phyloP scores from a whole-genome alignment of 2,329 filamentous ascomycete species.

The Didymella exigua region DNA sequence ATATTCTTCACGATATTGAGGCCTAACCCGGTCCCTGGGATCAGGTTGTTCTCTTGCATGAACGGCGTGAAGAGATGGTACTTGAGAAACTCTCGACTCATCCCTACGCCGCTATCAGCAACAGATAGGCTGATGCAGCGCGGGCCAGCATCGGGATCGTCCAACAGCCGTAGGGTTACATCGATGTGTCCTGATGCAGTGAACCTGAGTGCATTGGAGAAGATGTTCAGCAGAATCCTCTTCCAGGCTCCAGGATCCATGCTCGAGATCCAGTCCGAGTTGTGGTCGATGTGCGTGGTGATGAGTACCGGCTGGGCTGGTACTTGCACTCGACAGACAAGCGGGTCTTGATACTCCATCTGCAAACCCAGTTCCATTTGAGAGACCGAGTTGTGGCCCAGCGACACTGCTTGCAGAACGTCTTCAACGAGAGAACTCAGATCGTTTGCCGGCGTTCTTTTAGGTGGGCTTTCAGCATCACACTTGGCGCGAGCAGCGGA shows the following conservation, averaged over 20 bases:
- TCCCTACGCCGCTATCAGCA: constrained; percentile 32
- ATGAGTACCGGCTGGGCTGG: neutral
- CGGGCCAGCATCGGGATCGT: neutral
- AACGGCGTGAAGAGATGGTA: constrained; percentile 29
- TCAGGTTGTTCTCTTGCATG: constrained; percentile 28
- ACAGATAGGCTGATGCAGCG: constrained; percentile 40
- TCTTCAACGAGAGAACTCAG: constrained; percentile 11
- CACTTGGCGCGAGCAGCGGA: neutral
- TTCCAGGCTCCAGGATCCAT: constrained; percentile 20
- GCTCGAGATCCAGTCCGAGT: constrained; percentile 9
- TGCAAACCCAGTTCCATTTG: constrained; percentile 3
- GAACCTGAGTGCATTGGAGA: constrained; percentile 34
- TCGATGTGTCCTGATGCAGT: constrained; percentile 23
- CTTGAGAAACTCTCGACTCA: constrained; percentile 29
- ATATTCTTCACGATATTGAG: constrained; percentile 29
- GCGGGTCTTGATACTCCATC: constrained; percentile 1
- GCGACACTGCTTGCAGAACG: constrained; percentile 9
- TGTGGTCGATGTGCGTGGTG: constrained; percentile 11
- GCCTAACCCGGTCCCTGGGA: constrained; percentile 30
- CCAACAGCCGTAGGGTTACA: constrained; percentile 13
- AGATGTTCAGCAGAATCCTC: constrained; percentile 29
- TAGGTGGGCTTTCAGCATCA: neutral
- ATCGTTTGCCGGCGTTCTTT: neutral
- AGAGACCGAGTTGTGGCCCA: constrained; percentile 11
- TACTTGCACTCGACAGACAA: neutral